phyloP scores from a whole-genome alignment of 805 yeast species.

The Ogataea henricii region DNA sequence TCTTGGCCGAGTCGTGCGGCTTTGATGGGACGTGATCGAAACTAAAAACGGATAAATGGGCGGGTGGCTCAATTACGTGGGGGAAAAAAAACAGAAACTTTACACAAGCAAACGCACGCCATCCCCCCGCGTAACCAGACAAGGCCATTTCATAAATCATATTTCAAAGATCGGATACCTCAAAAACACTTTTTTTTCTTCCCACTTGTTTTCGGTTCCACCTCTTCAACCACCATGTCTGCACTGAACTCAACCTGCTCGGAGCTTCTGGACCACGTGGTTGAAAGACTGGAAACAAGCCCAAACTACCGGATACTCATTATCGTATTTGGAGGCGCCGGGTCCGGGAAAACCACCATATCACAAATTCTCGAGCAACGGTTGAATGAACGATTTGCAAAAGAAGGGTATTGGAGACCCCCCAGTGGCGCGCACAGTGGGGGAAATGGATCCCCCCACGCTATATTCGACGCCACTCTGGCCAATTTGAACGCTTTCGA shows the following conservation, averaged over 20 bases:
- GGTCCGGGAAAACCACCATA: slow-evolving; percentile 80
- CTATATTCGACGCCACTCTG: not conserved
- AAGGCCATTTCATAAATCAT: not conserved
- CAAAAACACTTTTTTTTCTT: not conserved
- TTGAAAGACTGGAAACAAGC: not conserved
- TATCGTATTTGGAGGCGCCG: slow-evolving; percentile 76
- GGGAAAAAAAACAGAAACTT: not conserved
- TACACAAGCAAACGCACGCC: not conserved
- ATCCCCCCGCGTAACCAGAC: not conserved
- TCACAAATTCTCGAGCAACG: slow-evolving; percentile 47
- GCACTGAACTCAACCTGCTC: not conserved
- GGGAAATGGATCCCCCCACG: not conserved
- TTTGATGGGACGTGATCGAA: not conserved
- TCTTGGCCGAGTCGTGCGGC: slow-evolving; percentile 3
- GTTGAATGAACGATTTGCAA: slow-evolving; percentile 35
- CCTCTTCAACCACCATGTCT: not conserved
- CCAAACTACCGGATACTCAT: slow-evolving; percentile 50
- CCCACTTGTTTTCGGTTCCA: not conserved
- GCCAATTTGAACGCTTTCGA: slow-evolving; percentile 5
- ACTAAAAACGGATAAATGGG: slow-evolving; percentile 5
- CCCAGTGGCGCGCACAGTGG: not conserved
- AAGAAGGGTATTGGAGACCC: slow-evolving; percentile 1
- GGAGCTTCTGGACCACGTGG: slow-evolving; percentile 4
- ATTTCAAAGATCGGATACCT: not conserved
- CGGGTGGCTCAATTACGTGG: not conserved